Evolutionary conservation across 805 yeast species (phyloP).

Genomic region (Nakazawaea ambrosiae): DNA sequence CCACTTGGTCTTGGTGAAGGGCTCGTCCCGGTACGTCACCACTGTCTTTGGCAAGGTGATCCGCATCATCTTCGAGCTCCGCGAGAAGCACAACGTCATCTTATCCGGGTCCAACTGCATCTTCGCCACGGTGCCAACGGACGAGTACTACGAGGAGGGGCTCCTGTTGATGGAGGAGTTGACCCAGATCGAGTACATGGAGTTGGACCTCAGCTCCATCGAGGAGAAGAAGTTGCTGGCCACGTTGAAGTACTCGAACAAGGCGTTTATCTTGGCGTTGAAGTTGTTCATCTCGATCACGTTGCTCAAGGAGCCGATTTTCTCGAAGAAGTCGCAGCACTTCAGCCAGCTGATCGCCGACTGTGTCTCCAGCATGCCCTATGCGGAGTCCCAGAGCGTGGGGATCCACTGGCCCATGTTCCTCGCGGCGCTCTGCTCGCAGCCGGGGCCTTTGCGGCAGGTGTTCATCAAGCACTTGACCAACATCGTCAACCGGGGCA

Average conservation of each 20-base stretch:
- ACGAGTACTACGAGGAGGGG: background rate
- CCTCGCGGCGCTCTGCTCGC: conserved; percentile 5
- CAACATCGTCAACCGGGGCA: conserved; percentile 8
- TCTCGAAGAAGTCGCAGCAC: conserved; percentile 2
- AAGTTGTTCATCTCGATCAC: conserved; percentile 6
- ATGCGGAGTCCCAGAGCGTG: conserved; percentile 8
- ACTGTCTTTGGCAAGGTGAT: conserved; percentile 7
- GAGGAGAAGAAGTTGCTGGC: conserved; percentile 2
- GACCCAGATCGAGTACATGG: conserved; percentile 5
- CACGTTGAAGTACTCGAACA: conserved; percentile 6
- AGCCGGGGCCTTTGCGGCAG: conserved; percentile 7
- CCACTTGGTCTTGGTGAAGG: conserved; percentile 9
- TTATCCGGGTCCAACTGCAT: conserved; percentile 7
- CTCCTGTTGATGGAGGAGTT: conserved; percentile 1
- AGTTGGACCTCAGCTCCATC: conserved; percentile 5
- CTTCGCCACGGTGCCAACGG: conserved; percentile 3
- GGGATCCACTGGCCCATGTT: conserved; percentile 12
- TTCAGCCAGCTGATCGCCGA: conserved; percentile 6
- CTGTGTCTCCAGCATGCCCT: conserved; percentile 8
- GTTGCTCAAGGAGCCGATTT: conserved; percentile 3
- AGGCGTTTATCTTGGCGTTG: conserved; percentile 7
- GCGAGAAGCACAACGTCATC: conserved; percentile 1
- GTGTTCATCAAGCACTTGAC: conserved; percentile 1
- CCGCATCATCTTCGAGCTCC: conserved; percentile 2
- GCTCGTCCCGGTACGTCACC: conserved; percentile 9